Conservation (phyloP, 257 asterid species). For the Nicotiana noctiflora region DNA sequence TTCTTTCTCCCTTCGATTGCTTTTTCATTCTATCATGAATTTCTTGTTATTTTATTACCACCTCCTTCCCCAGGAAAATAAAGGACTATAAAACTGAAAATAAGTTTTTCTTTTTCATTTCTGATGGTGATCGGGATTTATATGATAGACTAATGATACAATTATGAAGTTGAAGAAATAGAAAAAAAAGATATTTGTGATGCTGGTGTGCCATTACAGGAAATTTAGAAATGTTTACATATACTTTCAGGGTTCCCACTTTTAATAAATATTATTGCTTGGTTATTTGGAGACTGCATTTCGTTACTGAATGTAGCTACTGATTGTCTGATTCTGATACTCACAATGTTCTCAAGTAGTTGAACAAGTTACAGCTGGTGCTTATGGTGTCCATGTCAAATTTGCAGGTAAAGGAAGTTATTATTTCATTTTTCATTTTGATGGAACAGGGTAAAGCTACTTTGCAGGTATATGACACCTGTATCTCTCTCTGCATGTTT, state of each 20-base stretch:
- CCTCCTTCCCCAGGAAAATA: background rate
- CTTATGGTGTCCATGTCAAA: conserved; percentile 14
- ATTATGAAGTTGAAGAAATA: background rate
- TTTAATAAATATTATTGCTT: background rate
- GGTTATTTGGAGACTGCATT: background rate
- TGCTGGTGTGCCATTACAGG: background rate
- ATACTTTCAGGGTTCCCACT: background rate
- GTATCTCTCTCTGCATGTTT: conserved; percentile 11
- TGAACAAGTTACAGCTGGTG: background rate
- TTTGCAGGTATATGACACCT: conserved; percentile 49
- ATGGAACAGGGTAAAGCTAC: conserved; percentile 99
- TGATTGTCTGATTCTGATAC: conserved; percentile 9
- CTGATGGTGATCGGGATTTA: background rate
- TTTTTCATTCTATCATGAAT: background rate
- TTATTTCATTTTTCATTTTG: conserved; percentile 81
- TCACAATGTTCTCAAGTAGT: background rate
- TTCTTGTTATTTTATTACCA: background rate
- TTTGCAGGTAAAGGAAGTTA: conserved; percentile 96
- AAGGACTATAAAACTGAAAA: background rate
- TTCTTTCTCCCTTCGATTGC: conserved; percentile 1
- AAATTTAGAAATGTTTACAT: background rate
- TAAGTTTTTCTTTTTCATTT: background rate
- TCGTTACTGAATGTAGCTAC: conserved; percentile 9
- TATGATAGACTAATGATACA: background rate
- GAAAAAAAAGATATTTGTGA: background rate